These are phyloP conservation scores for Colletotrichum sp. DNA, from an alignment of 2,329 filamentous ascomycete species.

Conservation along the genomic window DNA sequence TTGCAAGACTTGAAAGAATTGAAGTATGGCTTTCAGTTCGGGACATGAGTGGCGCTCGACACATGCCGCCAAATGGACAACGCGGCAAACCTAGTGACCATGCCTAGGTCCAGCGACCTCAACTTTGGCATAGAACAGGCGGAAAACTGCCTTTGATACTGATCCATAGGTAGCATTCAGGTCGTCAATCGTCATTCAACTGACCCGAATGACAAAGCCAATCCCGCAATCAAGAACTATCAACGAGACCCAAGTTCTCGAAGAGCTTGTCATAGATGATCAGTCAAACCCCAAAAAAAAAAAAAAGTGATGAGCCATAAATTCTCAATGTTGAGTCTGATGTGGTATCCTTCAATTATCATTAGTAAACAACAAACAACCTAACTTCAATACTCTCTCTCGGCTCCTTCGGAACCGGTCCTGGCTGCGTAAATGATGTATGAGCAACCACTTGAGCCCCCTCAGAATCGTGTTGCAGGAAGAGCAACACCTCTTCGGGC, in stretches of 20 bases:
- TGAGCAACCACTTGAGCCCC: background rate
- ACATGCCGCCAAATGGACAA: background rate
- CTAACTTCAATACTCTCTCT: conserved; percentile 4
- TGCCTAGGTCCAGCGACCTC: background rate
- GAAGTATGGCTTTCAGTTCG: too few species aligned
- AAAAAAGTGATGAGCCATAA: background rate
- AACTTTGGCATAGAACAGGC: too few species aligned
- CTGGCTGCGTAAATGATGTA: background rate
- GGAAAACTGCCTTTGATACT: too few species aligned
- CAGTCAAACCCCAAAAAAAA: background rate
- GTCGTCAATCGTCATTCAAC: too few species aligned
- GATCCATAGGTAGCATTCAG: too few species aligned
- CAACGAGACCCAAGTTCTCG: background rate
- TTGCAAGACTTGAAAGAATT: too few species aligned
- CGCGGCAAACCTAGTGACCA: fast-evolving
- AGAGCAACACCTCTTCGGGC: background rate
- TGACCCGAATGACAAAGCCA: background rate
- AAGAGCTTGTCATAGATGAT: background rate
- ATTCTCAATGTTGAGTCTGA: background rate
- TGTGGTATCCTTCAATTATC: background rate
- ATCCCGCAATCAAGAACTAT: background rate
- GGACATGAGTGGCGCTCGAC: background rate
- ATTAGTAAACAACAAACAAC: background rate
- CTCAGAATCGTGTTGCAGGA: background rate
- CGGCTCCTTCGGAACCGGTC: background rate